Evolutionary conservation across 768 basidiomycete genomes (phyloP).

Genomic region (Hortiboletus campestris): DNA sequence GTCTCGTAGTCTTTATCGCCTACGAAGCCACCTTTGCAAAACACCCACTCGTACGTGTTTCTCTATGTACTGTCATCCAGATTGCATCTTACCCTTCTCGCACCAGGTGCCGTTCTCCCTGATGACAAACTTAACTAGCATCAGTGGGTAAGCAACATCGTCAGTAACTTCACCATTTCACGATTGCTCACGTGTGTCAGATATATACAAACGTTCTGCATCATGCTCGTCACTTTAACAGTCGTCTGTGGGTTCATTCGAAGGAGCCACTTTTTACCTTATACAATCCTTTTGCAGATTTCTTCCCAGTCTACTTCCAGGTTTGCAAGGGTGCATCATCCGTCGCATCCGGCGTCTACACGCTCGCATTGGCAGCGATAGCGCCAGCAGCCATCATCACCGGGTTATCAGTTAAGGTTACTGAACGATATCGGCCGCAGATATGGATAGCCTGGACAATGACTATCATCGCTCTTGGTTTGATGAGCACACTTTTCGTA

Average conservation of each 20-base stretch:
- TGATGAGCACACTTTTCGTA: slow-evolving; percentile 30
- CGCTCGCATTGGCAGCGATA: slow-evolving; percentile 20
- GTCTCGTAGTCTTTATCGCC: no score
- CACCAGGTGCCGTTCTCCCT: no score
- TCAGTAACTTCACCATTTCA: no score
- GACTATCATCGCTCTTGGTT: slow-evolving; percentile 34
- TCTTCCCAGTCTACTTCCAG: slow-evolving; percentile 34
- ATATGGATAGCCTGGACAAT: slow-evolving; percentile 3
- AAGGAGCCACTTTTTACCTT: background rate
- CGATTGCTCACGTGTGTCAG: no score
- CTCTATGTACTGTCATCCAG: no score
- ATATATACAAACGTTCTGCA: no score
- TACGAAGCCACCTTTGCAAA: no score
- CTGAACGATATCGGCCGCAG: slow-evolving; percentile 33
- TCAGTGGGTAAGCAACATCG: no score
- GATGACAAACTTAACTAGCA: no score
- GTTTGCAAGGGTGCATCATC: slow-evolving; percentile 28
- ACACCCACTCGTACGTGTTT: no score
- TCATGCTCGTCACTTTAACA: no score
- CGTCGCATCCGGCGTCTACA: slow-evolving; percentile 26
- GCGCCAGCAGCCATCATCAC: slow-evolving; percentile 30
- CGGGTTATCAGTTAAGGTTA: slow-evolving; percentile 29
- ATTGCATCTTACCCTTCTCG: no score
- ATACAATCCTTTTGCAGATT: slow-evolving; percentile 25
- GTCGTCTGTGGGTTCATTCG: background rate